Conservation (phyloP, 2,329 filamentous ascomycete species). For the Penicillium sp. region DNA sequence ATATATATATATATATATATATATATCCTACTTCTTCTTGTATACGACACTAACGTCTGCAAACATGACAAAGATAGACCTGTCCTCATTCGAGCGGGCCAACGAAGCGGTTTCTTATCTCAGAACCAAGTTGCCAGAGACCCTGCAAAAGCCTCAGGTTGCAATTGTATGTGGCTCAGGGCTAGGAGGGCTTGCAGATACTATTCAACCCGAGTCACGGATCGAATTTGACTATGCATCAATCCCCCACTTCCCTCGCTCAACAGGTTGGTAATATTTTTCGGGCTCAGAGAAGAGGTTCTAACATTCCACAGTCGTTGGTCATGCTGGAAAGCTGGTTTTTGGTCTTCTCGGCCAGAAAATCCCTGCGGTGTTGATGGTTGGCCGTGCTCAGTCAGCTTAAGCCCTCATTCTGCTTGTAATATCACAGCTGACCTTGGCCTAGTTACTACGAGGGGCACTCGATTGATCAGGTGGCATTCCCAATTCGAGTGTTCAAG, state of each 20-base stretch:
- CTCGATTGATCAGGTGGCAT: slow-evolving; percentile 61
- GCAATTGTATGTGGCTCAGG: slow-evolving; percentile 67
- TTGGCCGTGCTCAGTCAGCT: slow-evolving; percentile 64
- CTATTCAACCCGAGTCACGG: slow-evolving; percentile 52
- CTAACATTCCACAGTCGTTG: slow-evolving; percentile 45
- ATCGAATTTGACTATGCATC: slow-evolving; percentile 58
- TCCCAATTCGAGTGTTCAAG: slow-evolving; percentile 65
- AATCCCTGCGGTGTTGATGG: slow-evolving; percentile 61
- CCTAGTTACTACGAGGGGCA: slow-evolving; percentile 67
- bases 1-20: background rate
- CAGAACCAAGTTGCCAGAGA: slow-evolving; percentile 49
- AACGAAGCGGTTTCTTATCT: slow-evolving; percentile 54
- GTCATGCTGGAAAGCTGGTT: slow-evolving; percentile 65
- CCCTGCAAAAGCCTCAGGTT: slow-evolving; percentile 55
- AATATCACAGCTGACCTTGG: slow-evolving; percentile 1
- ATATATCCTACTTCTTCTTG: background rate
- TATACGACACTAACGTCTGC: background rate
- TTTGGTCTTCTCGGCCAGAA: slow-evolving; percentile 60
- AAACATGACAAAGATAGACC: slow-evolving; percentile 15
- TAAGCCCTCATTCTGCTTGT: slow-evolving; percentile 4
- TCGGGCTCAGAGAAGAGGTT: background rate
- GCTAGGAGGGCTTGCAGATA: slow-evolving; percentile 60
- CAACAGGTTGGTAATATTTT: slow-evolving; percentile 52
- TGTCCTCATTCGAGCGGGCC: slow-evolving; percentile 32
- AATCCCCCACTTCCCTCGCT: slow-evolving; percentile 62